Evolutionary conservation across 441 rosid genomes (phyloP).

Genomic region (Manihot esculenta): DNA sequence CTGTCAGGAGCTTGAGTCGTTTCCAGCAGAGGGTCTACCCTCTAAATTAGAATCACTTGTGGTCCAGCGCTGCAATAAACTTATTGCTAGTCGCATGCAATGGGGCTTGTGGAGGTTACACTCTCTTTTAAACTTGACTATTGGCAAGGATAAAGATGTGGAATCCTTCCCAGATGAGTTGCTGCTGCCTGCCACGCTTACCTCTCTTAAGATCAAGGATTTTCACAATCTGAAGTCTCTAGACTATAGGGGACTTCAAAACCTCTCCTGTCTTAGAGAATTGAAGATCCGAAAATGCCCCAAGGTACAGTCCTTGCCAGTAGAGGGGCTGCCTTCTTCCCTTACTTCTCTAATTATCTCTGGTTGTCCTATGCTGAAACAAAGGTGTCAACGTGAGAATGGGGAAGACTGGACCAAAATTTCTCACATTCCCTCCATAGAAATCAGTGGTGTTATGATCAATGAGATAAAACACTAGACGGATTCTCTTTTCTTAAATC

Average conservation of each 20-base stretch:
- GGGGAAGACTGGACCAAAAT: slow-evolving; percentile 29
- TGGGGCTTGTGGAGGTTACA: slow-evolving; percentile 25
- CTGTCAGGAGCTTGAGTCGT: slow-evolving; percentile 19
- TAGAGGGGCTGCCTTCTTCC: slow-evolving; percentile 19
- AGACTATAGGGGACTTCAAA: slow-evolving; percentile 35
- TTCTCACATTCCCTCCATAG: slow-evolving; percentile 15
- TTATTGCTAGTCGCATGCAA: slow-evolving; percentile 10
- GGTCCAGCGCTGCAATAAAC: slow-evolving; percentile 11
- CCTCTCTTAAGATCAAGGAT: slow-evolving; percentile 30
- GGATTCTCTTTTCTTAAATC: not conserved
- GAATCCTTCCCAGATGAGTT: slow-evolving; percentile 47
- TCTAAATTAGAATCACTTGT: slow-evolving; percentile 13
- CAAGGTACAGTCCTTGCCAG: slow-evolving; percentile 12
- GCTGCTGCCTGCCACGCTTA: slow-evolving; percentile 35
- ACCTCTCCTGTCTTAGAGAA: slow-evolving; percentile 29
- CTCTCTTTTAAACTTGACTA: slow-evolving; percentile 36
- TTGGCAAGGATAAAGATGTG: slow-evolving; percentile 23
- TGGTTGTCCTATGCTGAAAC: slow-evolving; percentile 27
- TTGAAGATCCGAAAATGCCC: slow-evolving; percentile 36
- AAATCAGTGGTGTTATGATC: not conserved
- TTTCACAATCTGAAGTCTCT: slow-evolving; percentile 30
- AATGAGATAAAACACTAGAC: slow-evolving; percentile 10
- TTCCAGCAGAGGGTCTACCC: slow-evolving; percentile 19
- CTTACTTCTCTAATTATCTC: slow-evolving; percentile 10
- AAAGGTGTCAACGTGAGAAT: slow-evolving; percentile 19